These are phyloP conservation scores for Arthrobotrys sinensis DNA, from an alignment of 2,329 filamentous ascomycete species.

Conservation along the genomic window DNA sequence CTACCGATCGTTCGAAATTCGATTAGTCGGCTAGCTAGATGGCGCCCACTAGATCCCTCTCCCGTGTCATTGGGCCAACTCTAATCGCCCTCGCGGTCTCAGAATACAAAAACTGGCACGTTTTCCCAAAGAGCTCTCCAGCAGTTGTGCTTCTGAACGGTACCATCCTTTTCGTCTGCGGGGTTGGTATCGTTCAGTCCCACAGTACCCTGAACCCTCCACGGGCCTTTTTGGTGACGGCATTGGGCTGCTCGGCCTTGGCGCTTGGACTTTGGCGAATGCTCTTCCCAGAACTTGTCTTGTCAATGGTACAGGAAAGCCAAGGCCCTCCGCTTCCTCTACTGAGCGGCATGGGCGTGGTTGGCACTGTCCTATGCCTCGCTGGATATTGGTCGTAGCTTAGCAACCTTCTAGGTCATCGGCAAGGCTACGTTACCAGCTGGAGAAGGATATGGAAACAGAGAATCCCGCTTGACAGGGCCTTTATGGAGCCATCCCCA, in stretches of 20 bases:
- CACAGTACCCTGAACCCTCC: slow-evolving; percentile 13
- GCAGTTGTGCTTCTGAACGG: slow-evolving; percentile 27
- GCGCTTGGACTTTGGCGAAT: slow-evolving; percentile 29
- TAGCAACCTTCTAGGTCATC: too few relatives aligned
- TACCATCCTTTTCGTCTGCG: slow-evolving; percentile 16
- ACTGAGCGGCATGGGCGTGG: not conserved
- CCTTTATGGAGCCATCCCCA: too few relatives aligned
- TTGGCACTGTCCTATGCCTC: not conserved
- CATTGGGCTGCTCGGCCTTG: slow-evolving; percentile 10
- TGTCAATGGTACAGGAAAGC: slow-evolving; percentile 13
- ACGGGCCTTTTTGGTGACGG: slow-evolving; percentile 9
- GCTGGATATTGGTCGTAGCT: not conserved
- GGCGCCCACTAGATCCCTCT: slow-evolving; percentile 10
- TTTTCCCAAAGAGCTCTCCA: slow-evolving; percentile 11
- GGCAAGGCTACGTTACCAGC: too few relatives aligned
- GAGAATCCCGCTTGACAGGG: too few relatives aligned
- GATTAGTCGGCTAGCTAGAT: not conserved
- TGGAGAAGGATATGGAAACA: too few relatives aligned
- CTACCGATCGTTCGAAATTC: not conserved
- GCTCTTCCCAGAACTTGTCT: slow-evolving; percentile 23
- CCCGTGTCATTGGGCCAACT: slow-evolving; percentile 22
- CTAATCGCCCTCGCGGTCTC: slow-evolving; percentile 19
- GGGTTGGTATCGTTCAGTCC: slow-evolving; percentile 22
- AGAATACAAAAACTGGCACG: slow-evolving; percentile 30
- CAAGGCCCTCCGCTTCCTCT: slow-evolving; percentile 1